Base-by-base conservation (phyloP, 768 basidiomycete species). In the Hortiboletus flavorubellus region DNA sequence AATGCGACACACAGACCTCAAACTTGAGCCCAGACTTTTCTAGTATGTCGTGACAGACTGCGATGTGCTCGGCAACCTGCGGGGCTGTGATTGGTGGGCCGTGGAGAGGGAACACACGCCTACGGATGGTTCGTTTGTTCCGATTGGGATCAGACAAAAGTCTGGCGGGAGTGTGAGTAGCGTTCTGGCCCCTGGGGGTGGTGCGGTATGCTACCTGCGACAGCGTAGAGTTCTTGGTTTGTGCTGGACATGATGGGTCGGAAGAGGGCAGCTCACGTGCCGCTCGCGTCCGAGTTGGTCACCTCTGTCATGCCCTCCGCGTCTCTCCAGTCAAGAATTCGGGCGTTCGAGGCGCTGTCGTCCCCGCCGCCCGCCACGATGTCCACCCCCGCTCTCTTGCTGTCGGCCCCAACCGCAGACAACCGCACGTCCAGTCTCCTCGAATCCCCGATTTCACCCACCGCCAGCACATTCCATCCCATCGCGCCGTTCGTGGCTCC, bases 111-210 rank as follows among this genome's bases (percentile, higher is more conserved):
- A 30, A 49, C 15, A 9, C 31, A 42, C n/a, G 56, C 80, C 44
- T 59, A 88, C 92, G 7, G 89, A 92, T 23, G 89, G 73, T 31
- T 84, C 81, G 15, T 70, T 81, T 2, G 88, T 90, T 53, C 92
- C 92, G 51, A 94, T 87, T 12, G 92, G 93, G 53, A 93, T 85
- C 38, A 94, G 81, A 64, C 92, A 94, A 66, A 95, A 93, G 70
- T 94, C 92, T 92, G 55, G 37, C 18, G 38, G 29, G 38, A 18
- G 11, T 21, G 49, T 59, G 2, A 45, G 38, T 29, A 45, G 23
- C 44, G 26, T 35, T 38, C 23, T 21, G 21, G 21, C 21, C 21
- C 21, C 21, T 21, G 26, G 49, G 51, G 12, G 10, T 26, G 43
- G 26, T 18, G 40, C 43, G 29, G 30, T 5, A n/a, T 15, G 16